phyloP scores from a whole-genome alignment of 805 yeast genomes.

The Cyberlindnera xylosilytica region DNA sequence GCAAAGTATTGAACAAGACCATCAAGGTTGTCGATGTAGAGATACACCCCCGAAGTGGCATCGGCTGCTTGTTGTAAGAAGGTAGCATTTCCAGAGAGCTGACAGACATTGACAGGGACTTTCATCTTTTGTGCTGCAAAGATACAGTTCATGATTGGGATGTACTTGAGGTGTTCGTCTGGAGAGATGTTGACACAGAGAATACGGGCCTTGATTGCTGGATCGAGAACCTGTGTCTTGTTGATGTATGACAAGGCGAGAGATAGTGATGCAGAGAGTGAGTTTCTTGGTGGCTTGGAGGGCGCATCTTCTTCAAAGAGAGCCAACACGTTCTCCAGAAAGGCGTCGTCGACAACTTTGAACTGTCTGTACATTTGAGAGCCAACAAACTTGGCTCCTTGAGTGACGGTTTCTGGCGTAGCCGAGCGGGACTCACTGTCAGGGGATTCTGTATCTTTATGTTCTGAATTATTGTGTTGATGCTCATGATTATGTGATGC shows the following conservation, averaged over 20 bases:
- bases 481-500: too few species aligned
- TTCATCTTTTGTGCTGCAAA: constrained; percentile 94
- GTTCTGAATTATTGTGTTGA: too few species aligned
- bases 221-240: constrained; percentile 40
- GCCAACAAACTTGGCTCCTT: constrained; percentile 35
- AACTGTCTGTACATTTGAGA: constrained; percentile 83
- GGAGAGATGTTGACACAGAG: constrained; percentile 64
- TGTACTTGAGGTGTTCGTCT: constrained; percentile 77
- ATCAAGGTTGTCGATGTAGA: constrained; percentile 59
- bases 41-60: constrained; percentile 87
- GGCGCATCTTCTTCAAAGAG: constrained; percentile 29
- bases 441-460: background rate
- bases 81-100: constrained; percentile 67
- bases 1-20: constrained; percentile 82
- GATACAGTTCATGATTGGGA: constrained; percentile 91
- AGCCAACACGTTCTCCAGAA: constrained; percentile 54
- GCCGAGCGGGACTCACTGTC: constrained; percentile 13
- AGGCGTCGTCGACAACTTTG: constrained; percentile 69
- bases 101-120: constrained; percentile 87
- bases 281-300: constrained; percentile 38
- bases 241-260: constrained; percentile 80
- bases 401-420: constrained; percentile 14
- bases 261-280: constrained; percentile 76
- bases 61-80: constrained; percentile 95
- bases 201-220: constrained; percentile 60